Evolutionary conservation across 176 grass and related monocot genomes (phyloP), one percentile per base, ranked within the genome.

Genomic region (Rhynchospora breviuscula): DNA sequence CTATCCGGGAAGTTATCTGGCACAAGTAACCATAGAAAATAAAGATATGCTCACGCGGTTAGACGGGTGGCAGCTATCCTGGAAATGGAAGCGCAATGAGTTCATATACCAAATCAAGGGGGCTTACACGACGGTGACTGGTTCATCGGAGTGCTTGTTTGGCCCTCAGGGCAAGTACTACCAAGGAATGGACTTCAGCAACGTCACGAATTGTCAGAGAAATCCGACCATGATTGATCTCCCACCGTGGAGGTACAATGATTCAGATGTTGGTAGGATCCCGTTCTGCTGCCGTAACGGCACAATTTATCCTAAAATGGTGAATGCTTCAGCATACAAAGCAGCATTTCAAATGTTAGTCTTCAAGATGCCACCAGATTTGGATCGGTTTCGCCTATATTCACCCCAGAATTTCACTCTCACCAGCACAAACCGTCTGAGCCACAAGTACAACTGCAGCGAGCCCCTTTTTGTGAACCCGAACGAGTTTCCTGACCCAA

Each of bases 331-430:
- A 66, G 91, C 88, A 69, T 85, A 88, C 79, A 78, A 63, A 61
- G 91, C 94, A 21, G 91, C 94, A n/a, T 97, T 97, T 89, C 94
- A 92, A 86, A 87, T 97, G 86, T 69, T 89, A 85, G 94, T 97
- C 31, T 97, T 84, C 94, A 97, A 97, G 91, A 94, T 97, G 94
- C 88, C 90, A 46, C 94, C 94, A 0, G 86, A 97, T 84, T 35
- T 90, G 5, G 88, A 92, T 79, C 84, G 90, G 22, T 89, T 87
- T 5, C 62, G 21, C 61, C 88, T 91, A 2, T 82, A 80, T 29
- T 81, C 91, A 0, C 94, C 94, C 7, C 46, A 85, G 0, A 83
- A 84, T 46, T 97, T 90, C 89, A 82, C 44, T 56, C 62, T 97
- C 78, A 14, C 73, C 17, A 88, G 91, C 63, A 25, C 82, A 18